A percentile compares a stretch with the other conserved stretches of the same genome.
Evolutionary conservation across 495 filamentous ascomycete genomes (phyloP).

Genomic region (Hyaloscypha hepaticicola): DNA sequence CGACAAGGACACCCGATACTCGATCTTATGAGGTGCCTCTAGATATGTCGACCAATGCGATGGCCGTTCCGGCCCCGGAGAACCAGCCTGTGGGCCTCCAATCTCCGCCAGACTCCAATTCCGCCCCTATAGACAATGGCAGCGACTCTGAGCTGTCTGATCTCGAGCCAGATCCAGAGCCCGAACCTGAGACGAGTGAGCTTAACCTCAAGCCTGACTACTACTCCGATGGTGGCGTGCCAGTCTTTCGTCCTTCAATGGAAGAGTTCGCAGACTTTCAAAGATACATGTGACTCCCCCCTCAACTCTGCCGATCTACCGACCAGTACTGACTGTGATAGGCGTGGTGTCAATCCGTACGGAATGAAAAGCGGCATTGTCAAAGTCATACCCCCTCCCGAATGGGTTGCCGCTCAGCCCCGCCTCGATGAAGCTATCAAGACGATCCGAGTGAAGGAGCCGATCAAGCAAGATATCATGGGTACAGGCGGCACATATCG

Average conservation of each 20-base stretch:
- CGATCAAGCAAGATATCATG: slow-evolving; percentile 96
- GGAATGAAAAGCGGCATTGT: slow-evolving; percentile 97
- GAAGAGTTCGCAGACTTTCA: slow-evolving; percentile 91
- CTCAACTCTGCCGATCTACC: neutral
- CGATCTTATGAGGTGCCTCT: slow-evolving; percentile 23
- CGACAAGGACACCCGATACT: slow-evolving; percentile 6
- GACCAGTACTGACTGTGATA: neutral
- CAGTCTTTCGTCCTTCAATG: slow-evolving; percentile 95
- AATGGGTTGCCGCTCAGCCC: slow-evolving; percentile 85
- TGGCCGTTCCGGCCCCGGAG: slow-evolving; percentile 21
- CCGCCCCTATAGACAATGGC: slow-evolving; percentile 19
- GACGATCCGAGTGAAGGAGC: slow-evolving; percentile 89
- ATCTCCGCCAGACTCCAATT: slow-evolving; percentile 30
- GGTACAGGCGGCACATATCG: slow-evolving; percentile 91
- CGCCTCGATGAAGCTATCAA: slow-evolving; percentile 83
- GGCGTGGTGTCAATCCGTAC: slow-evolving; percentile 80
- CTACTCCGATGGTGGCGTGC: slow-evolving; percentile 83
- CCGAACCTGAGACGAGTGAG: slow-evolving; percentile 36
- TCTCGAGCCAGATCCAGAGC: slow-evolving; percentile 42
- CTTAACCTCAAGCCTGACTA: slow-evolving; percentile 67
- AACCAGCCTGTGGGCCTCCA: slow-evolving; percentile 19
- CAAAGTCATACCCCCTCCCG: slow-evolving; percentile 89
- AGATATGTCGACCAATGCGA: slow-evolving; percentile 28
- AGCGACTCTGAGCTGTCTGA: slow-evolving; percentile 60
- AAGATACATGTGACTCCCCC: slow-evolving; percentile 54